Conservation (phyloP, 2,329 filamentous ascomycete genomes). For the Diaporthe capsici region DNA sequence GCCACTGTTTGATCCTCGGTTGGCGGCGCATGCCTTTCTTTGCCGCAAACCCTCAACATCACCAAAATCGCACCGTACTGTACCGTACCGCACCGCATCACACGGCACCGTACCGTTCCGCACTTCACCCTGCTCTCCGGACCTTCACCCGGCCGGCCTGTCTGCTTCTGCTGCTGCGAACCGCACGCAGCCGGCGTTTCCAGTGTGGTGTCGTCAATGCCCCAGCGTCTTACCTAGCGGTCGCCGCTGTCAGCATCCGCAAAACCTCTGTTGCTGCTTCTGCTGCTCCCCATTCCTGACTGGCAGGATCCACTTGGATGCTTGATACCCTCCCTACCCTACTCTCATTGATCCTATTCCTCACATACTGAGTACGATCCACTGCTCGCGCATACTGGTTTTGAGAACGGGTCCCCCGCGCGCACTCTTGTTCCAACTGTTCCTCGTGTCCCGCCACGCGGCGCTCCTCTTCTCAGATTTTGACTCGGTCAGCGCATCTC, state of each 20-base stretch:
- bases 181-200: background rate
- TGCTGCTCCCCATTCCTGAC: background rate
- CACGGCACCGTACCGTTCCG: constrained; percentile 31
- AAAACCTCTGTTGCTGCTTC: constrained; percentile 22
- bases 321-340: background rate
- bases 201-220: background rate
- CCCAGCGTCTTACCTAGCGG: constrained; percentile 14
- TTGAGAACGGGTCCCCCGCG: background rate
- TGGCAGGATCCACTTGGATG: constrained; percentile 14
- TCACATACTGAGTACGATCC: background rate
- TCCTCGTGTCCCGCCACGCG: background rate
- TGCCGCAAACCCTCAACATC: constrained; percentile 28
- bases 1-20: constrained; percentile 33
- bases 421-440: background rate
- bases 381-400: background rate
- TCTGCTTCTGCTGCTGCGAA: background rate
- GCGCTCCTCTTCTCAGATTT: constrained; percentile 11
- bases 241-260: constrained; percentile 14
- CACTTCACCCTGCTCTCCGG: constrained; percentile 1
- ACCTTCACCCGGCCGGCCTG: constrained; percentile 5
- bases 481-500: background rate
- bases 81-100: background rate
- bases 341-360: constrained; percentile 3
- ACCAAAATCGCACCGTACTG: constrained; percentile 16
- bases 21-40: constrained; percentile 27